A percentile compares a stretch with the other conserved stretches of the same genome.
Evolutionary conservation across 176 grass and related monocot genomes (phyloP).

Genomic region (Cenchrus fungigraminus): DNA sequence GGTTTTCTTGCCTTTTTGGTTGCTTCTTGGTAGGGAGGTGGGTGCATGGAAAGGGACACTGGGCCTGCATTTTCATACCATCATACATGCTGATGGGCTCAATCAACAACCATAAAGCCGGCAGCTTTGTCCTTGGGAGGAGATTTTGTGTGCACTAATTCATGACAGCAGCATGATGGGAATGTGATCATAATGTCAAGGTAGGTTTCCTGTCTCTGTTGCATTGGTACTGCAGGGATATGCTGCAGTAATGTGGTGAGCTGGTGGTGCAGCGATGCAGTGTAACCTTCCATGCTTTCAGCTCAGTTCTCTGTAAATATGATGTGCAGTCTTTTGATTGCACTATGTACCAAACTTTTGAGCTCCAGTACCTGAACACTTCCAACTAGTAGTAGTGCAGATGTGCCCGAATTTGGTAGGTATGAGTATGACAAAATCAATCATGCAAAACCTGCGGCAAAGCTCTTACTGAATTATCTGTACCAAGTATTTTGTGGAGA

Average conservation of each 20-base stretch:
- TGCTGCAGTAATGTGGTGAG: not conserved
- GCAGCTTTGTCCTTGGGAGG: constrained; percentile 34
- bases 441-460: no score
- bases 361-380: not conserved
- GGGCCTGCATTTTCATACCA: constrained; percentile 27
- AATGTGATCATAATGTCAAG: not conserved
- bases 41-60: constrained; percentile 55
- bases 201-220: not conserved
- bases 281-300: not conserved
- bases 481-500: not conserved
- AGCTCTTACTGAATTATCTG: not conserved
- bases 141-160: constrained; percentile 20
- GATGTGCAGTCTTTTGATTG: not conserved
- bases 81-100: constrained; percentile 45
- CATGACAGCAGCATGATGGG: constrained; percentile 21
- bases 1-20: constrained; percentile 38
- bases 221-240: not conserved
- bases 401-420: not conserved
- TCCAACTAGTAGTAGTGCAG: not conserved
- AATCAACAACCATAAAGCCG: constrained; percentile 39
- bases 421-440: not conserved
- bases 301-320: not conserved
- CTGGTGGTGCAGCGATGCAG: not conserved
- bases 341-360: not conserved
- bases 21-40: constrained; percentile 45